These are phyloP conservation scores for Naganishia sp. DNA, from an alignment of 1,284 basidiomycete species.

Conservation along the genomic window DNA sequence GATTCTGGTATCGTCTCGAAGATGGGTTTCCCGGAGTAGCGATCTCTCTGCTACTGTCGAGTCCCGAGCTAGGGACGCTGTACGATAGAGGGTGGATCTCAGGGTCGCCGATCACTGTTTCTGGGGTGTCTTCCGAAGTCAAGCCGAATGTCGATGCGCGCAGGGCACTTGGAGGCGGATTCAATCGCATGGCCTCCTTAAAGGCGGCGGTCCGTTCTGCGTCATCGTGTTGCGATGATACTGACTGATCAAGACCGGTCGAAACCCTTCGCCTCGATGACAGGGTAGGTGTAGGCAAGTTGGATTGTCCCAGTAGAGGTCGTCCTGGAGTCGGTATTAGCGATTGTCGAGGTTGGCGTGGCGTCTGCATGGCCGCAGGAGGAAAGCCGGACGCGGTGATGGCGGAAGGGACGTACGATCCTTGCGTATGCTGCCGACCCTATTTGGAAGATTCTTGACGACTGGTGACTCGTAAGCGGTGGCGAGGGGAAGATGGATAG, in stretches of 20 bases:
- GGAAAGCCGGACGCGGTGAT: background rate
- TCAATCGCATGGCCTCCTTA: slow-evolving; percentile 25
- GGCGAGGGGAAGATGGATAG: slow-evolving; percentile 3
- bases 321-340: slow-evolving; percentile 23
- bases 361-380: slow-evolving; percentile 18
- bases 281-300: slow-evolving; percentile 17
- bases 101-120: background rate
- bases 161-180: slow-evolving; percentile 26
- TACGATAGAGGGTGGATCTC: background rate
- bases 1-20: slow-evolving; percentile 22
- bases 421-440: background rate
- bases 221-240: background rate
- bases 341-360: slow-evolving; percentile 24
- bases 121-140: slow-evolving; percentile 7
- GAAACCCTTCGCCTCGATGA: slow-evolving; percentile 19
- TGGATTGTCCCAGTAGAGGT: slow-evolving; percentile 9
- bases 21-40: slow-evolving; percentile 8
- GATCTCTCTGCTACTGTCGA: background rate
- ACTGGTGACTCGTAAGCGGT: background rate
- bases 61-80: slow-evolving; percentile 3
- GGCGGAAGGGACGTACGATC: slow-evolving; percentile 3
- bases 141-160: slow-evolving; percentile 8
- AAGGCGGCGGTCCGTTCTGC: slow-evolving; percentile 18
- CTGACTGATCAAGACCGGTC: background rate
- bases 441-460: slow-evolving; percentile 1